A percentile compares a stretch with the other conserved stretches of the same genome.
phyloP scores from a whole-genome alignment of 1,284 basidiomycete genomes.

The Fomitopsis betulina region DNA sequence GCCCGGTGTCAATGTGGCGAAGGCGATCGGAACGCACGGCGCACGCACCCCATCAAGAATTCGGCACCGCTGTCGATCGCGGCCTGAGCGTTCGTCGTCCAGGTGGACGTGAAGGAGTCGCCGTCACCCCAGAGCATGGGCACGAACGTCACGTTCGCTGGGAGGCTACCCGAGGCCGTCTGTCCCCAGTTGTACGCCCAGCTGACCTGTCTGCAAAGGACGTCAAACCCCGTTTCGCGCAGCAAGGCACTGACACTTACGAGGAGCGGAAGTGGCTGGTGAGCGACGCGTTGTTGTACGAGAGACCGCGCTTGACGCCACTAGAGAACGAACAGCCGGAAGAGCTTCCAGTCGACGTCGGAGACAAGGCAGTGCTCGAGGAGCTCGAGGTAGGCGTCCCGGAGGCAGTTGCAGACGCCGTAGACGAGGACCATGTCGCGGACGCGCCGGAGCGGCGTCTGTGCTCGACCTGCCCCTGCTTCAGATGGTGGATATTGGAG shows the following conservation, averaged over 20 bases:
- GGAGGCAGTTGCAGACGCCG: neutral
- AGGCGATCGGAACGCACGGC: neutral
- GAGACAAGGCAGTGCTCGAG: neutral
- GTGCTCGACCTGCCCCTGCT: slow-evolving; percentile 8
- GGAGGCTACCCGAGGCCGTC: slow-evolving; percentile 17
- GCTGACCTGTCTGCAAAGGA: slow-evolving; percentile 12
- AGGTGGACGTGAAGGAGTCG: slow-evolving; percentile 17
- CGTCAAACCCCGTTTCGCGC: neutral
- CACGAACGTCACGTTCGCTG: slow-evolving; percentile 18
- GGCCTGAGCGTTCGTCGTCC: slow-evolving; percentile 23
- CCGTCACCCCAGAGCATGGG: slow-evolving; percentile 27
- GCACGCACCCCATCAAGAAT: slow-evolving; percentile 26
- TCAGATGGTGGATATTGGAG: slow-evolving; percentile 4
- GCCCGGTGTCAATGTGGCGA: neutral
- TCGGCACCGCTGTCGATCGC: slow-evolving; percentile 26
- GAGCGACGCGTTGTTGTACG: slow-evolving; percentile 24
- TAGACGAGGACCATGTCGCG: slow-evolving; percentile 8
- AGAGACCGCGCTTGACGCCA: slow-evolving; percentile 24
- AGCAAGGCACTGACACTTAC: slow-evolving; percentile 12
- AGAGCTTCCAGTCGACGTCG: neutral
- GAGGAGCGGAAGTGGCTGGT: slow-evolving; percentile 19
- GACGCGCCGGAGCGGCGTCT: slow-evolving; percentile 18
- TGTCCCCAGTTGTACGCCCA: slow-evolving; percentile 29
- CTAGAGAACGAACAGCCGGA: neutral
- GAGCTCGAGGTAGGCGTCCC: slow-evolving; percentile 4